Conservation (phyloP, 2,329 filamentous ascomycete species). For the Mariannaea elegans region DNA sequence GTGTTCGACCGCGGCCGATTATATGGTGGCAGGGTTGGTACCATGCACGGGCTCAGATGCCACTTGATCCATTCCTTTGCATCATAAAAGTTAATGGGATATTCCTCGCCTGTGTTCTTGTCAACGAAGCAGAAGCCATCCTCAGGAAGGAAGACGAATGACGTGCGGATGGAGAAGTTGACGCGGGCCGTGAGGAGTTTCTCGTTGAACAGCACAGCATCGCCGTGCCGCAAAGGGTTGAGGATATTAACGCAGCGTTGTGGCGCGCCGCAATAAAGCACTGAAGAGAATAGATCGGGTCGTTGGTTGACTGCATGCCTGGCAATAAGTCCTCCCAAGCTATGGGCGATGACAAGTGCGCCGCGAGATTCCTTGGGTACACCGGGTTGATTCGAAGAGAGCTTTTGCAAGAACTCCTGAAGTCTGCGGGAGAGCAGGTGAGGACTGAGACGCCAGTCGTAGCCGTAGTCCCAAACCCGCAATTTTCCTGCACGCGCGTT, state of each 20-base stretch:
- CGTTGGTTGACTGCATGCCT: slow-evolving; percentile 86
- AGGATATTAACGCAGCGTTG: slow-evolving; percentile 91
- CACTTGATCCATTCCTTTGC: slow-evolving; percentile 81
- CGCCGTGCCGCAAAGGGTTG: slow-evolving; percentile 89
- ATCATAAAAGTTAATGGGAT: slow-evolving; percentile 86
- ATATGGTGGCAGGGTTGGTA: slow-evolving; percentile 69
- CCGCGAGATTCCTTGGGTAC: slow-evolving; percentile 66
- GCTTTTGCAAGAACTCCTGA: slow-evolving; percentile 74
- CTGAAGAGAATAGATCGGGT: slow-evolving; percentile 86
- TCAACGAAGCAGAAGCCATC: slow-evolving; percentile 90
- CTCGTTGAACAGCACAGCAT: slow-evolving; percentile 88
- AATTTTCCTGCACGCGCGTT: slow-evolving; percentile 77
- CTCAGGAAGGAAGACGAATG: slow-evolving; percentile 84
- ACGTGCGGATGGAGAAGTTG: slow-evolving; percentile 90
- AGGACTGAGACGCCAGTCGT: slow-evolving; percentile 92
- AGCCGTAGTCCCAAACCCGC: slow-evolving; percentile 89
- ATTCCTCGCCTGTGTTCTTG: slow-evolving; percentile 80
- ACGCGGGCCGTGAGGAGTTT: slow-evolving; percentile 91
- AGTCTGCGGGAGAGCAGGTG: slow-evolving; percentile 76
- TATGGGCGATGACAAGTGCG: slow-evolving; percentile 86
- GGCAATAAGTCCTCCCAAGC: slow-evolving; percentile 86
- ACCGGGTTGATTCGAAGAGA: slow-evolving; percentile 76
- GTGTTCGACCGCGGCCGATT: slow-evolving; percentile 51
- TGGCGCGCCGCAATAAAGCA: slow-evolving; percentile 86
- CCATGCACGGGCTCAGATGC: slow-evolving; percentile 79